Evolutionary conservation across 1,284 basidiomycete genomes (phyloP), one percentile per base, ranked within the genome.

Genomic region (Cutaneotrichosporon curvatum): DNA sequence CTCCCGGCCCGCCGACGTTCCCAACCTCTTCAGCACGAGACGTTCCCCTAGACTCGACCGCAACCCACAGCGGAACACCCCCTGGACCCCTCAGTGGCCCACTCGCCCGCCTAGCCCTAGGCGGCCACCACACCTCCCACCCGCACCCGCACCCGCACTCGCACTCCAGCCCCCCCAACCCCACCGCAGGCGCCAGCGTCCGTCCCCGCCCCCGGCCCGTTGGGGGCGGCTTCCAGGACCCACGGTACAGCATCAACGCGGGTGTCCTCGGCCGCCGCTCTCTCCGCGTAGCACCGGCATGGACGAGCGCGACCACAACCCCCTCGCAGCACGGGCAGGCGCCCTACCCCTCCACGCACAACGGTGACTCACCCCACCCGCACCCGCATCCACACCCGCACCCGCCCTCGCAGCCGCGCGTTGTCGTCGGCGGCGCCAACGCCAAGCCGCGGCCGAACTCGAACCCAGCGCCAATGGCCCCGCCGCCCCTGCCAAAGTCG

Each of bases 211-310:
- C 35, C 25, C 30, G 30, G 31, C 22, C 42, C 34, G 41, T 37
- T 35, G 32, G 36, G 38, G 30, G 42, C n/a, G 41, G 41, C 10
- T 45, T 45, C 16, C 19, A 39, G 22, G 59, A 62, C 38, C 59
- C 61, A n/a, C 52, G 59, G 25, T 54, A 58, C 28, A 45, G 34
- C 5, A 48, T 47, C 25, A 48, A 50, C 31, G 56, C 50, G 10
- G 45, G 48, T 1, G 51, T 59, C 6, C 18, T 61, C 20, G 48
- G 48, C 4, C 40, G 21, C 22, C 37, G 37, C 20, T 38, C 37
- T 4, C 47, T 62, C 3, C 48, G 48, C 16, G 50, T 61, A 9
- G 57, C 56, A 0, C 61, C 61, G 0, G 47, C 47, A 10, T 62
- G 60, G 16, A 44, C 49, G n/a, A 28, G 41, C 30, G 30, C 10